Evolutionary conservation across 805 yeast genomes (phyloP), one percentile per base, ranked within the genome.

Genomic region (Diddensiella caesifluorescens): DNA sequence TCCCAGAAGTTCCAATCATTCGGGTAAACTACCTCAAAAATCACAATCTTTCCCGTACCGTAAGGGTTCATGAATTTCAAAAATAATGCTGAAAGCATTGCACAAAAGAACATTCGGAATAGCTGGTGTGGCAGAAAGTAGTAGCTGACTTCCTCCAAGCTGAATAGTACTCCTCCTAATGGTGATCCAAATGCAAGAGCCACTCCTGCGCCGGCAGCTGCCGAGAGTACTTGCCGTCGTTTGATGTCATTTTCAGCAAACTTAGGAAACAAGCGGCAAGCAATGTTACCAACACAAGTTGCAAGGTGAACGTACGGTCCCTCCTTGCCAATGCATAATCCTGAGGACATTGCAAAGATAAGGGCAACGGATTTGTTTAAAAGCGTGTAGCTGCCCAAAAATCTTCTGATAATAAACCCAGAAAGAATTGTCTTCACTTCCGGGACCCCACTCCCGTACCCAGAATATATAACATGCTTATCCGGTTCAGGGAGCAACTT

Each of bases 241-340:
- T 73, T 65, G 20, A 73, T 57, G 31, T 75, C 80, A 49, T 75
- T 75, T 4, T 62, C 54, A 41, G 68, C 55, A 38, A 71, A 73
- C 50, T 64, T 67, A 1, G 68, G 62, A 49, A 74, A 74, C 27
- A 64, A 48, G 28, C 82, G 58, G 31, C 73, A 61, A n/a, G 68
- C 52, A 15, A 76, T 67, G 50, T 76, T 76, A 3, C 82, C 82
- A 18, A 74, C 76, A 48, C 77, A 72, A 2, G 80, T 65, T 0
- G 80, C 77, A 35, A 76, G 63, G 55, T 76, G 82, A 18, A 76
- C 82, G 51, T 68, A 76, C 0, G 82, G 82, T 2, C 82, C 82
- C 45, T 76, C 82, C 55, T 76, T 76, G 1, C 82, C 82, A 6
- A 76, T 57, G 9, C 73, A 59, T 62, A 76, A 62, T 1, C 82